Conservation (phyloP, 2,329 filamentous ascomycete species). For the Sarocladiaceae sp. region DNA sequence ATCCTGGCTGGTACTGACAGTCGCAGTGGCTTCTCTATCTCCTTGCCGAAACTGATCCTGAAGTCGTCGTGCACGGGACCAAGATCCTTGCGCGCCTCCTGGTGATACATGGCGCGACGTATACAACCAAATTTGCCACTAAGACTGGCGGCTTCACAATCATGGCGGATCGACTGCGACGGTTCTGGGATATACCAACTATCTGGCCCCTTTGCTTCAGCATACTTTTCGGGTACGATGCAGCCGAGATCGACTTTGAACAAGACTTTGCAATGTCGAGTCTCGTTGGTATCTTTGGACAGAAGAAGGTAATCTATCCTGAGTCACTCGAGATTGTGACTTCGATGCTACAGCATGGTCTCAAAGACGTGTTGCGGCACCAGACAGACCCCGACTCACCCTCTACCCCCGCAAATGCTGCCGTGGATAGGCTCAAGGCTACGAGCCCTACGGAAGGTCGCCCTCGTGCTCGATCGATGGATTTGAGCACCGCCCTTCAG, state of each 20-base stretch:
- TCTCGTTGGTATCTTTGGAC: slow-evolving; percentile 67
- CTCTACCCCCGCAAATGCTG: slow-evolving; percentile 11
- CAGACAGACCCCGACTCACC: slow-evolving; percentile 56
- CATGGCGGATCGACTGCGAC: slow-evolving; percentile 72
- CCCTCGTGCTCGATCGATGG: slow-evolving; percentile 57
- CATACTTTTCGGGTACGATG: slow-evolving; percentile 79
- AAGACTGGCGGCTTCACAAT: slow-evolving; percentile 86
- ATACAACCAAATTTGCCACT: slow-evolving; percentile 74
- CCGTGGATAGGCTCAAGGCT: slow-evolving; percentile 6
- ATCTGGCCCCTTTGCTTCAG: slow-evolving; percentile 87
- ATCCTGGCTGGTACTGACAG: slow-evolving; percentile 13
- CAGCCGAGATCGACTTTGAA: slow-evolving; percentile 67
- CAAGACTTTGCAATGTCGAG: slow-evolving; percentile 67
- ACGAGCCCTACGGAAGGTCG: slow-evolving; percentile 14
- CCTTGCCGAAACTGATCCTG: slow-evolving; percentile 76
- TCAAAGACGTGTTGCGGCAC: slow-evolving; percentile 62
- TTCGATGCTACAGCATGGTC: slow-evolving; percentile 78
- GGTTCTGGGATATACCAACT: slow-evolving; percentile 81
- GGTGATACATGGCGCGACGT: slow-evolving; percentile 72
- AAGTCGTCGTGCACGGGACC: slow-evolving; percentile 72
- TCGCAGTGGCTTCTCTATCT: slow-evolving; percentile 82
- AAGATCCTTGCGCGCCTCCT: slow-evolving; percentile 81
- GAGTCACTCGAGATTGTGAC: slow-evolving; percentile 76
- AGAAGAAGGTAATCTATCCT: slow-evolving; percentile 62
- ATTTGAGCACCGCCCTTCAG: slow-evolving; percentile 54